Evolutionary conservation across 177 flowering plant genomes (phyloP), one percentile per base, ranked within the genome.

Genomic region (Tripterygium wilfordii): DNA sequence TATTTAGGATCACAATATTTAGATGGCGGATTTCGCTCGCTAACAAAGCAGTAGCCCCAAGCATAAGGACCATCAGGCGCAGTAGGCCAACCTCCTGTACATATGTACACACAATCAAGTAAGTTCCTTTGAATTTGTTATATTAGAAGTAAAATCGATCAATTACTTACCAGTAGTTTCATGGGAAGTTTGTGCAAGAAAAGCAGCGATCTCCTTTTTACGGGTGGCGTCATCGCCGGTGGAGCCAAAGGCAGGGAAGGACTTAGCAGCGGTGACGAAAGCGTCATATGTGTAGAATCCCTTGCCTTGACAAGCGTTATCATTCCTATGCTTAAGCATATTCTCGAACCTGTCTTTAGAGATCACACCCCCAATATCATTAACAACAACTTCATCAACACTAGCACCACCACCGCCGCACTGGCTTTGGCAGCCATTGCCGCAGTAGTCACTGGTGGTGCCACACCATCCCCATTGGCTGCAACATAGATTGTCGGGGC

Each of bases 101-200:
- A 36, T 14, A 32, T 6, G 4, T 20, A 36, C 17, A n/a, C 5
- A 3, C 18, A 36, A 32, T 32, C 5, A 4, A n/a, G n/a, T n/a
- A n/a, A n/a, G n/a, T n/a, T n/a, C n/a, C 36, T 32, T 10, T 32
- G 36, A n/a, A 2, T 32, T 32, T 5, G 5, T 5, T 10, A n/a
- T 4, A 2, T 12, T 32, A n/a, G n/a, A n/a, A n/a, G n/a, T n/a
- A n/a, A 9, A 32, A 32, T 32, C 13, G 14, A 32, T 10, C 9
- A 3, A 4, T 12, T 32, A 36, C 49, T 0, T 10, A 36, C 84
- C 81, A 4, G 70, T 71, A 12, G 86, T 77, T 56, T 77, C 75
- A 25, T 75, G 80, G 9, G 82, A 77, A 22, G 82, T 79, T 42
- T 79, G 85, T 20, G 51, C 85, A 3, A 79, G 65, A 62, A 80